These are phyloP conservation scores for Sporothrix pseudoabietina DNA, from an alignment of 2,329 filamentous ascomycete genomes.

Conservation along the genomic window DNA sequence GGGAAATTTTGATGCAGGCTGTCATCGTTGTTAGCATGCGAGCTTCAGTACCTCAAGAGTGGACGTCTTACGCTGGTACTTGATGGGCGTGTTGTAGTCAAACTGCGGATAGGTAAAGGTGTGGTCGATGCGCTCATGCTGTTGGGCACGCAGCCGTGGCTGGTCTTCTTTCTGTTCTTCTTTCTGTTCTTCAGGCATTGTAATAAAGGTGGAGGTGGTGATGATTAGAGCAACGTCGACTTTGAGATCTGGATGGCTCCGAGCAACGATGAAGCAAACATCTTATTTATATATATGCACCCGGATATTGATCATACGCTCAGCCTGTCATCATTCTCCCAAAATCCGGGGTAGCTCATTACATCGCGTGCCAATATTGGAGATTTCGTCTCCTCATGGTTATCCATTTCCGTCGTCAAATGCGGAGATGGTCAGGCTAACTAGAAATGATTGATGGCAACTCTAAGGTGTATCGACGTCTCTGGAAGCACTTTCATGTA, in stretches of 20 bases:
- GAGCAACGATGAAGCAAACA: not conserved
- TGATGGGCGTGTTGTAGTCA: slow-evolving; percentile 21
- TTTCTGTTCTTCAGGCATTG: not conserved
- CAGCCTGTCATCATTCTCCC: not conserved
- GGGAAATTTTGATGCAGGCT: slow-evolving; percentile 28
- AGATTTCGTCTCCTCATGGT: slow-evolving; percentile 2
- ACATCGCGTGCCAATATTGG: not conserved
- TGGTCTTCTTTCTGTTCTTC: not conserved
- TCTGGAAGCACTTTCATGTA: too few species aligned
- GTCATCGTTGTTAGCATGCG: not conserved
- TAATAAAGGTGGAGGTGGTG: not conserved
- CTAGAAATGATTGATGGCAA: not conserved
- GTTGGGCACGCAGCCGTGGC: not conserved
- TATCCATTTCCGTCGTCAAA: slow-evolving; percentile 6
- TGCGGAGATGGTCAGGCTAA: not conserved
- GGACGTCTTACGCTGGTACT: slow-evolving; percentile 21
- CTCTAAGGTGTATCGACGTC: not conserved
- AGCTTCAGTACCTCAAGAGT: too few species aligned
- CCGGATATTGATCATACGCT: slow-evolving; percentile 5
- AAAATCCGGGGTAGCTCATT: not conserved
- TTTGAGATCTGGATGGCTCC: not conserved
- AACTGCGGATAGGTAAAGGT: slow-evolving; percentile 18
- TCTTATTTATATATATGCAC: not conserved
- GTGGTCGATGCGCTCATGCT: slow-evolving; percentile 24
- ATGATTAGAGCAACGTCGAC: not conserved